Base-by-base conservation (phyloP, 1,284 basidiomycete species). In the Earliella scabrosa region DNA sequence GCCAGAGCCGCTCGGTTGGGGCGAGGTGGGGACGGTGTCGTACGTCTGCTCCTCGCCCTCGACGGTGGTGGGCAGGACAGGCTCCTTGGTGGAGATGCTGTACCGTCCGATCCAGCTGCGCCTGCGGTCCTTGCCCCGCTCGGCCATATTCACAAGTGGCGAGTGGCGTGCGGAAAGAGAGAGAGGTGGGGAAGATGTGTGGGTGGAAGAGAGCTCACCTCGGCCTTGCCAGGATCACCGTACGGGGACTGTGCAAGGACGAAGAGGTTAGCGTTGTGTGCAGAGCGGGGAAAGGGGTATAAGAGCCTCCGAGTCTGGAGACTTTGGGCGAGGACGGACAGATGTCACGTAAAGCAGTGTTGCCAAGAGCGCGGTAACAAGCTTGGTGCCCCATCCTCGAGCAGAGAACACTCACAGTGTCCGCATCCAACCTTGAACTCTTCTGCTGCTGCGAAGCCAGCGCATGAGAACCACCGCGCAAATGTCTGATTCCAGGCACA, bases 21-120 rank as follows among this genome's bases (percentile, higher is more conserved):
- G 54, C 21, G 60, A 44, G 52, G 29, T 46, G 21, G 60, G 43
- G 21, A 40, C 29, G 46, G 54, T 59, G 31, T 66, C 61, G 55
- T 72, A 71, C 7, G 66, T 66, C 49, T 66, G 65, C 58, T 68
- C 66, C 36, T 69, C 67, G 54, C 73, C 73, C 61, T 75, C 73
- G 56, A 64, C 61, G 14, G 73, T 68, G 16, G 71, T 59, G 44
- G 66, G 67, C n/a, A 73, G 67, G 26, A 50, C 43, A 20, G 61
- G 39, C 43, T 65, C 63, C 50, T 63, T 68, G 52, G 52, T 48
- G 47, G 58, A 60, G 21, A 60, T 56, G 52, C 58, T 60, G 60
- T 71, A 69, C 58, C 71, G 68, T 50, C 65, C 64, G 32, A 63
- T 66, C 71, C 71, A 71, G 57, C 62, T 69, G 49, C 70, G 67